Percentiles rank a stretch among this genome's conserved stretches.
These are phyloP conservation scores for Porogramme epimiltina DNA, from an alignment of 1,284 basidiomycete genomes.

Conservation along the genomic window DNA sequence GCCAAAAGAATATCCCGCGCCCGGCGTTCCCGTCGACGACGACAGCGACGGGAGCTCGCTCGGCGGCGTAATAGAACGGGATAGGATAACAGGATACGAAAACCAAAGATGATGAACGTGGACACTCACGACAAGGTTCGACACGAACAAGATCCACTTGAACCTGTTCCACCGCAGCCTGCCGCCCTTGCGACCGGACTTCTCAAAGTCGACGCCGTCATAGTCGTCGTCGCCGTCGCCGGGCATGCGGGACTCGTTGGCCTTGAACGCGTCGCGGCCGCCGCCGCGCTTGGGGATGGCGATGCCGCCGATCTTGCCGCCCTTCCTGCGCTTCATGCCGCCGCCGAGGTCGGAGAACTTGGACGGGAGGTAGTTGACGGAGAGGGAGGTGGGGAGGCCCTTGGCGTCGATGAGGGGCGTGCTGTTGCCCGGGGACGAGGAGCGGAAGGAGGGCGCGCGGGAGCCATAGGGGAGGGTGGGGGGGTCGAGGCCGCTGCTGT, in stretches of 20 bases:
- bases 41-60: neutral
- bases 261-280: conserved; percentile 54
- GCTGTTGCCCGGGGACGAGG: conserved; percentile 29
- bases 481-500: conserved; percentile 30
- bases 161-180: conserved; percentile 58
- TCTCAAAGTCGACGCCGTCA: conserved; percentile 45
- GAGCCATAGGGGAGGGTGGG: conserved; percentile 33
- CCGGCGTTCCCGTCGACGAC: neutral
- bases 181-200: conserved; percentile 39
- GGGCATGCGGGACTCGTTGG: conserved; percentile 49
- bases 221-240: conserved; percentile 56
- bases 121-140: conserved; percentile 51
- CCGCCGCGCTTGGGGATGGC: conserved; percentile 48
- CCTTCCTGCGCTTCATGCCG: conserved; percentile 40
- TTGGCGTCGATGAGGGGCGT: conserved; percentile 27
- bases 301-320: conserved; percentile 29
- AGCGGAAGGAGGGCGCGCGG: conserved; percentile 27
- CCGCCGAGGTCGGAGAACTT: conserved; percentile 55
- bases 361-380: conserved; percentile 58
- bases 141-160: conserved; percentile 58
- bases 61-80: neutral
- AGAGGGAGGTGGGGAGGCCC: conserved; percentile 37
- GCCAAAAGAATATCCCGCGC: neutral
- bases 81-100: neutral
- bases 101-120: neutral